Conservation (phyloP, 1,139 yeast species). For the Kluyveromyces marxianus region DNA sequence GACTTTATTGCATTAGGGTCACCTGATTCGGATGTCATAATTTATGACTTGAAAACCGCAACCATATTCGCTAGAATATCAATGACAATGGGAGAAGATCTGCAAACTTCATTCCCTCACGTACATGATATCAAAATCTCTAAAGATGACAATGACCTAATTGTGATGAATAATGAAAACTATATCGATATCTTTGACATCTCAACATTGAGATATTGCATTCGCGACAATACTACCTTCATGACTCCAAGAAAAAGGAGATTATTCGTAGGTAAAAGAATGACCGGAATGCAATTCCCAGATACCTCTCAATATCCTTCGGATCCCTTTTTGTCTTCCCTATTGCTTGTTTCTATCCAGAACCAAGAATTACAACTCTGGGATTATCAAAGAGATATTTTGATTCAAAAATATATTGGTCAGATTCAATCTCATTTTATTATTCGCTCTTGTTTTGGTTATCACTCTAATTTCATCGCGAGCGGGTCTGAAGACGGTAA, state of each 20-base stretch:
- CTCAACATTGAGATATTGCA: slow-evolving; percentile 1
- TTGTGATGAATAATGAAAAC: slow-evolving; percentile 17
- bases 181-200: slow-evolving; percentile 16
- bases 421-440: slow-evolving; percentile 64
- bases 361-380: slow-evolving; percentile 78
- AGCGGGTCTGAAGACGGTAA: slow-evolving; percentile 83
- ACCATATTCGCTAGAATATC: slow-evolving; percentile 32
- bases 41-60: slow-evolving; percentile 44
- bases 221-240: slow-evolving; percentile 5
- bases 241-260: slow-evolving; percentile 17
- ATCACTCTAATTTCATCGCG: slow-evolving; percentile 58
- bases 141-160: slow-evolving; percentile 16
- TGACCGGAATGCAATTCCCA: slow-evolving; percentile 44
- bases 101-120: slow-evolving; percentile 40
- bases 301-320: slow-evolving; percentile 7
- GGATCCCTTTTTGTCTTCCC: slow-evolving; percentile 18
- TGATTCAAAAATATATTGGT: slow-evolving; percentile 61
- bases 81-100: slow-evolving; percentile 11
- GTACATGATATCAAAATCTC: slow-evolving; percentile 49
- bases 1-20: slow-evolving; percentile 66
- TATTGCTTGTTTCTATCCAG: slow-evolving; percentile 55
- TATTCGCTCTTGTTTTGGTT: slow-evolving; percentile 74
- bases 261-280: slow-evolving; percentile 34
- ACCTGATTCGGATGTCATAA: slow-evolving; percentile 64
- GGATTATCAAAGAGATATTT: slow-evolving; percentile 46